Conservation (phyloP, 768 basidiomycete genomes). For the Kondoa subrosea region DNA sequence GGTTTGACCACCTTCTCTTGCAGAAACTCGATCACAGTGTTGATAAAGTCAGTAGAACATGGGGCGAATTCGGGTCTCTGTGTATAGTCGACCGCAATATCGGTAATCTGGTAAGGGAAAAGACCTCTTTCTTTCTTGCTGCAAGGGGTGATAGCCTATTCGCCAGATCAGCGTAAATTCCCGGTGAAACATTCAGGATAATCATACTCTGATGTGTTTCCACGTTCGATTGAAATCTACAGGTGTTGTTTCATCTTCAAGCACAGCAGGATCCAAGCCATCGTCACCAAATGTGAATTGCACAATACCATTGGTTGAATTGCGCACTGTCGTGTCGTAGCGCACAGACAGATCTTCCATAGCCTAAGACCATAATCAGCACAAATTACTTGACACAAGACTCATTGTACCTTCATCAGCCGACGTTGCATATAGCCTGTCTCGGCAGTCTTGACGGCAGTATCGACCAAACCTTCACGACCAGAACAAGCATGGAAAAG, state of each 20-base stretch:
- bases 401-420: conserved; percentile 56
- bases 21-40: conserved; percentile 55
- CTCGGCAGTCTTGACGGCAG: conserved; percentile 98
- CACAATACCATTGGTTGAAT: conserved; percentile 83
- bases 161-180: conserved; percentile 1
- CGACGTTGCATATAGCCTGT: conserved; percentile 99
- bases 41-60: conserved; percentile 54
- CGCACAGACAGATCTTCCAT: conserved; percentile 90
- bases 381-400: background rate
- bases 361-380: conserved; percentile 36
- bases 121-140: conserved; percentile 44
- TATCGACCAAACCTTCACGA: conserved; percentile 95
- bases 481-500: conserved; percentile 98
- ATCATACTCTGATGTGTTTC: conserved; percentile 57
- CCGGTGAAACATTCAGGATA: background rate
- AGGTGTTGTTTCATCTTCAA: conserved; percentile 89
- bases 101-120: conserved; percentile 69
- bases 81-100: conserved; percentile 41
- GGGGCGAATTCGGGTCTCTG: conserved; percentile 43
- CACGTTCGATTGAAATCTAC: conserved; percentile 76
- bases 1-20: conserved; percentile 46
- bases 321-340: conserved; percentile 89
- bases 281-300: conserved; percentile 97
- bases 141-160: conserved; percentile 47
- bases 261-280: conserved; percentile 84